These are phyloP conservation scores for Gloeopeniophorella convolvens DNA, from an alignment of 768 basidiomycete genomes.

Conservation along the genomic window DNA sequence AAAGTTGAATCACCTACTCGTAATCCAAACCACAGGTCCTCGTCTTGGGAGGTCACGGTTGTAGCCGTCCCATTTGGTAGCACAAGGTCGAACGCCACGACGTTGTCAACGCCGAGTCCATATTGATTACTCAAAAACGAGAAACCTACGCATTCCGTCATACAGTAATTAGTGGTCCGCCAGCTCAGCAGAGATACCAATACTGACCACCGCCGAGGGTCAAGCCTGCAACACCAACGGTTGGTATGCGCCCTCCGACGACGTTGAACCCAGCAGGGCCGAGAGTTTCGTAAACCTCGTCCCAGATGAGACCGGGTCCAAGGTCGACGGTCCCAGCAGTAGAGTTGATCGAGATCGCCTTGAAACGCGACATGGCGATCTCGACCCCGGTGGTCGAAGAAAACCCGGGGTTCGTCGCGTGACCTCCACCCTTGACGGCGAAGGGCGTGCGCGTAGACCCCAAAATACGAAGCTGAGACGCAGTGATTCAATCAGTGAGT, in stretches of 20 bases:
- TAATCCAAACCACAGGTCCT: constrained; percentile 9
- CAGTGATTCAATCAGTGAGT: too few species aligned
- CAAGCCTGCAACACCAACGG: constrained; percentile 22
- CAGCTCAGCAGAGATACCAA: too few species aligned
- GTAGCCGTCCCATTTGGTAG: constrained; percentile 24
- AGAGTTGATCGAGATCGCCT: constrained; percentile 1
- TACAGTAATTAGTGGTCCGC: too few species aligned
- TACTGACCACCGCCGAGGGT: constrained; percentile 21
- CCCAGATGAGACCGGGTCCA: constrained; percentile 23
- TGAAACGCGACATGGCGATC: constrained; percentile 20
- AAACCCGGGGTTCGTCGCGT: constrained; percentile 21
- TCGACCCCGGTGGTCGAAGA: constrained; percentile 24
- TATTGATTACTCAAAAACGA: constrained; percentile 27
- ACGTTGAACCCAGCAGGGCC: constrained; percentile 16
- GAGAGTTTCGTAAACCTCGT: constrained; percentile 21
- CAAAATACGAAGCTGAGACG: not conserved
- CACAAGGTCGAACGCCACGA: constrained; percentile 25
- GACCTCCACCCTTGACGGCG: constrained; percentile 23
- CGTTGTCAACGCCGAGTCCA: constrained; percentile 31
- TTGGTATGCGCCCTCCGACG: constrained; percentile 19
- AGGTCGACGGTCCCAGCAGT: constrained; percentile 7
- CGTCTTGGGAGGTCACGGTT: not conserved
- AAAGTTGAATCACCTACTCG: constrained; percentile 1
- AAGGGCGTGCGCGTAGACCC: too few species aligned
- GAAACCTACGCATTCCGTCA: constrained; percentile 23